Evolutionary conservation across 495 filamentous ascomycete genomes (phyloP), one percentile per base, ranked within the genome.

Genomic region (Penicillium cataractarum): DNA sequence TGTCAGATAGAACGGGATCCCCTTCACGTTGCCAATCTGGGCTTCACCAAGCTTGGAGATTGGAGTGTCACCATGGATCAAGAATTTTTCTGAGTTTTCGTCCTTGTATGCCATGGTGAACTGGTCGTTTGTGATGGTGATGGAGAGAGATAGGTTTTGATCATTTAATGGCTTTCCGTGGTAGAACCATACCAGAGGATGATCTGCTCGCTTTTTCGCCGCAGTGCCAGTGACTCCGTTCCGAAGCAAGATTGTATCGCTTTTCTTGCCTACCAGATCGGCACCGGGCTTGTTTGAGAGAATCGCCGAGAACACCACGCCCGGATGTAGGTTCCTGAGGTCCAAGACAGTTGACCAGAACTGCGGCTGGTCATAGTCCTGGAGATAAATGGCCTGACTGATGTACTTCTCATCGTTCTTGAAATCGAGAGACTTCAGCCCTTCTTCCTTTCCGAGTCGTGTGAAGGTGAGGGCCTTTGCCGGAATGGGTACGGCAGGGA

Each of bases 131-230:
- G 46, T 63, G 19, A 57, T 35, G 4, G 60, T 62, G 31, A 62
- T 48, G 21, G 39, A 49, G 21, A 57, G 50, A 0, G 53, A 56
- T 10, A 56, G 53, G 31, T 62, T 57, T 6, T 57, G 39, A 21
- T 62, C 60, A 15, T 62, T 62, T 24, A 62, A 40, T 32, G 60
- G 60, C 22, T 62, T 62, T 21, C 60, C 60, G 26, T 62, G 51
- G 17, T 62, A 62, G 42, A 62, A 62, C 60, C 60, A 62, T 24
- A 4, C 7, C 1, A 62, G 32, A 1, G 39, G 31, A 24, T 32
- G 12, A 4, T 50, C 33, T 21, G n/a, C 39, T 27, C 15, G 19
- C 44, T 62, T 62, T 24, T 62, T 55, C 19, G 52, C 60, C 13
- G 60, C 60, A 19, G 60, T 62, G 5, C 60, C 60, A 27, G 60